Conservation (phyloP, 2,329 filamentous ascomycete species). For the Colletotrichum cereale region DNA sequence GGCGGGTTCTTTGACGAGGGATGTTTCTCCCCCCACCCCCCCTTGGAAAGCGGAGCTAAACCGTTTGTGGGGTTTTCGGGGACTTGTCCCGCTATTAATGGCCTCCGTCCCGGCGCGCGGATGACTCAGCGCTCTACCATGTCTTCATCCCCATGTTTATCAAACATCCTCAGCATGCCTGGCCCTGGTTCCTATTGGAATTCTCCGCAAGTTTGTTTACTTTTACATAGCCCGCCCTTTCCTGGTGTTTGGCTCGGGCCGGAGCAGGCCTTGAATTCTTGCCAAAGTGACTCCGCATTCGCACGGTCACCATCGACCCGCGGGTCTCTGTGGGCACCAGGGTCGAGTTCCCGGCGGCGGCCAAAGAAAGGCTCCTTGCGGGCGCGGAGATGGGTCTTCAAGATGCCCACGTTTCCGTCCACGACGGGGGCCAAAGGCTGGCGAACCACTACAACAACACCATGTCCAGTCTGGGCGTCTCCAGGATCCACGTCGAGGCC, state of each 20-base stretch:
- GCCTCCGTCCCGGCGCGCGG: background rate
- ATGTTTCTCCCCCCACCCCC: background rate
- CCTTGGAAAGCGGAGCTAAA: background rate
- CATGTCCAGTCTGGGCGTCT: conserved; percentile 43
- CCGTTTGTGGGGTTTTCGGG: background rate
- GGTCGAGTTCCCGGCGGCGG: no score
- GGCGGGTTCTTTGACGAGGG: background rate
- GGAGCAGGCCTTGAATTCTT: background rate
- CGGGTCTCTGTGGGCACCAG: no score
- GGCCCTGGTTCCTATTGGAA: background rate
- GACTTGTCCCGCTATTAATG: background rate
- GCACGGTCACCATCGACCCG: no score
- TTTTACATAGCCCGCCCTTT: background rate
- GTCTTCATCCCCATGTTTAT: background rate
- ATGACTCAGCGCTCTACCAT: background rate
- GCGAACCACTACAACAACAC: conserved; percentile 52
- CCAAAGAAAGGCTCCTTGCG: no score
- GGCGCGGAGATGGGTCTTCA: no score
- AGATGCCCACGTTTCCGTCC: conserved; percentile 43
- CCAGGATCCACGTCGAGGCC: conserved; percentile 46
- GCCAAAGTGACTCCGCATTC: background rate
- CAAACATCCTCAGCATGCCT: background rate
- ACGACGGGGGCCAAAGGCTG: conserved; percentile 43
- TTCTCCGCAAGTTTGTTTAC: background rate
- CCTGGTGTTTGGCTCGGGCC: background rate